These are phyloP conservation scores for Talaromyces sp. DNA, from an alignment of 2,329 filamentous ascomycete species.

Conservation along the genomic window DNA sequence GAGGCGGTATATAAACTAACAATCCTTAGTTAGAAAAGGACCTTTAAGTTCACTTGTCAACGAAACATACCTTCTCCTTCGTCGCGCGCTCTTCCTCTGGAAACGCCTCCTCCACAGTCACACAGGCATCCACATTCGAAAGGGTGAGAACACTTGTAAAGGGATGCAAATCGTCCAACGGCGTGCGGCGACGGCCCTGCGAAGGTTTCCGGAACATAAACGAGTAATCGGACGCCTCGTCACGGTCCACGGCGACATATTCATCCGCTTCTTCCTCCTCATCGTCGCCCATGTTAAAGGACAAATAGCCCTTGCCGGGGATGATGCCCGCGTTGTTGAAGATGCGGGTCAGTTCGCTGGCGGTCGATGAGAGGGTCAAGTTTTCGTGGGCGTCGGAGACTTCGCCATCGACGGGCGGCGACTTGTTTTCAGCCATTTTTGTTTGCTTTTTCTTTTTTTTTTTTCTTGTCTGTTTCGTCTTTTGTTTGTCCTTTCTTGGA, in stretches of 20 bases:
- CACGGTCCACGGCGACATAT: constrained; percentile 38
- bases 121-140: constrained; percentile 49
- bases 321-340: constrained; percentile 11
- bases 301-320: constrained; percentile 9
- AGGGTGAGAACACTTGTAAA: constrained; percentile 67
- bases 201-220: constrained; percentile 39
- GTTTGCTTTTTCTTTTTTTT: not conserved
- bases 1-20: constrained; percentile 57
- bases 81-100: constrained; percentile 54
- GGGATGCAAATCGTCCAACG: constrained; percentile 60
- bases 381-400: constrained; percentile 6
- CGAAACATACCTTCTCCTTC: constrained; percentile 53
- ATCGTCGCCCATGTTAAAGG: constrained; percentile 17
- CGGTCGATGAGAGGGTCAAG: constrained; percentile 5
- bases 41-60: not conserved
- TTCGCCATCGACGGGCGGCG: constrained; percentile 7
- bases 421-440: constrained; percentile 10
- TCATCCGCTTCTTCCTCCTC: constrained; percentile 29
- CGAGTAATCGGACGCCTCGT: constrained; percentile 34
- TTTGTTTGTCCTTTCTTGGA: not conserved
- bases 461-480: not conserved
- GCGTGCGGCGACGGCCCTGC: constrained; percentile 27
- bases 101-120: constrained; percentile 56
- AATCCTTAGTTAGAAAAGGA: not conserved
- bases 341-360: constrained; percentile 12